Percentiles rank a stretch among this genome's conserved stretches.
Evolutionary conservation across 2,329 filamentous ascomycete species (phyloP).

Genomic region (Capronia americana): DNA sequence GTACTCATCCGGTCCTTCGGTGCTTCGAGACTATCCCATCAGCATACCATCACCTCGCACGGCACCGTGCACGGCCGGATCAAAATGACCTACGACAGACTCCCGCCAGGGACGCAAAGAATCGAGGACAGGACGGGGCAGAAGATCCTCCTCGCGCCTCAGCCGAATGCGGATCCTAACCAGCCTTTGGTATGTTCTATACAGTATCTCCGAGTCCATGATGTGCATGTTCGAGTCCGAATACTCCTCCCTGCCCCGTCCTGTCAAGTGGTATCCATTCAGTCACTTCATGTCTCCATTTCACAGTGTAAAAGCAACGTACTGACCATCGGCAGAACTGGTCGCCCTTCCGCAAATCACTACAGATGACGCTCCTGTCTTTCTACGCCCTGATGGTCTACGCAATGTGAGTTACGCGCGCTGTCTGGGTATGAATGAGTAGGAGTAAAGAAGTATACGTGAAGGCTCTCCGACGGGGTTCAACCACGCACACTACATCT

Average conservation of each 20-base stretch:
- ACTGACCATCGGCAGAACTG: slow-evolving; percentile 17
- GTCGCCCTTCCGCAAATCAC: slow-evolving; percentile 39
- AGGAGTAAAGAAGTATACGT: background rate
- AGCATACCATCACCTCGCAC: background rate
- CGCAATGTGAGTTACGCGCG: slow-evolving; percentile 37
- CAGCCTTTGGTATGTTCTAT: slow-evolving; percentile 38
- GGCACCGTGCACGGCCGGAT: background rate
- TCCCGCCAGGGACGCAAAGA: slow-evolving; percentile 35
- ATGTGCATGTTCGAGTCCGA: background rate
- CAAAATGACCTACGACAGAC: slow-evolving; percentile 28
- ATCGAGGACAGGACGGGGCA: slow-evolving; percentile 30
- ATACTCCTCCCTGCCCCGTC: background rate
- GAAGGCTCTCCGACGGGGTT: background rate
- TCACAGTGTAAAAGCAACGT: no score
- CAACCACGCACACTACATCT: background rate
- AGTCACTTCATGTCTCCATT: background rate
- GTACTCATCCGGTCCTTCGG: background rate
- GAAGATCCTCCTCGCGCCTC: slow-evolving; percentile 39
- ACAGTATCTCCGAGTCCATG: background rate
- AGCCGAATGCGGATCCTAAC: slow-evolving; percentile 42
- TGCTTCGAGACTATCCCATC: background rate
- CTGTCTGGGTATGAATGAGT: background rate
- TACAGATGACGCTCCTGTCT: slow-evolving; percentile 42
- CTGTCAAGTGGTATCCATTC: background rate
- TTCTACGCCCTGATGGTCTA: slow-evolving; percentile 43